phyloP scores from a whole-genome alignment of 352 stramenopile species.

The Hyphochytrium catenoides region DNA sequence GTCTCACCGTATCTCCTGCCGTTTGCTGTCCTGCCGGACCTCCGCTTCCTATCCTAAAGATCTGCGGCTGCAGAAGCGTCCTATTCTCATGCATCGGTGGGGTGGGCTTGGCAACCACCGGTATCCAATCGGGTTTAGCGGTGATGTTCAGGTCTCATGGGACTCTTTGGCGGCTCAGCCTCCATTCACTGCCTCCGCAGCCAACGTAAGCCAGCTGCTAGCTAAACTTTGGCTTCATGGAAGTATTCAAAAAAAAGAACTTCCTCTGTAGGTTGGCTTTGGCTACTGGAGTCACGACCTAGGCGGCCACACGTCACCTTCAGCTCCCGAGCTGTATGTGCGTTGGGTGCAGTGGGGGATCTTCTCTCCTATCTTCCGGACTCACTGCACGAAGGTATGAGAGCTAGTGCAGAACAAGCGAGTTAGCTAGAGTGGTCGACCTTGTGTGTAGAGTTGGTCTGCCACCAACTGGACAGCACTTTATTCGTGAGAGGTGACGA shows the following conservation, averaged over 20 bases:
- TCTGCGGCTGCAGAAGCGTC: slow-evolving; percentile 6
- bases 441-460: too few relatives aligned
- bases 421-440: too few relatives aligned
- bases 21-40: too few relatives aligned
- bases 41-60: too few relatives aligned
- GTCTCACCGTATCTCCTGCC: too few relatives aligned
- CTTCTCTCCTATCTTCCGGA: slow-evolving; percentile 17
- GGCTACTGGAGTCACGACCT: slow-evolving; percentile 24
- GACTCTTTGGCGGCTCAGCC: slow-evolving; percentile 17
- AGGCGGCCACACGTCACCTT: slow-evolving; percentile 13
- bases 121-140: slow-evolving; percentile 25
- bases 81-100: slow-evolving; percentile 19
- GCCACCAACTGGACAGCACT: too few relatives aligned
- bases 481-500: too few relatives aligned
- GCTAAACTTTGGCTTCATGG: too few relatives aligned
- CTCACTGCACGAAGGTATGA: slow-evolving; percentile 14
- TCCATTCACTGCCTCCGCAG: slow-evolving; percentile 19
- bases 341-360: slow-evolving; percentile 22
- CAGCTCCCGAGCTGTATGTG: slow-evolving; percentile 15
- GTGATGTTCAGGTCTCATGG: slow-evolving; percentile 18
- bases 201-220: too few relatives aligned
- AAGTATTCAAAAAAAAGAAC: too few relatives aligned
- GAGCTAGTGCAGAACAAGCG: not conserved
- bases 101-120: slow-evolving; percentile 23
- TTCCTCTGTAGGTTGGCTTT: too few relatives aligned